phyloP scores from a whole-genome alignment of 306 rosid species.

The Gillenia trifoliata region DNA sequence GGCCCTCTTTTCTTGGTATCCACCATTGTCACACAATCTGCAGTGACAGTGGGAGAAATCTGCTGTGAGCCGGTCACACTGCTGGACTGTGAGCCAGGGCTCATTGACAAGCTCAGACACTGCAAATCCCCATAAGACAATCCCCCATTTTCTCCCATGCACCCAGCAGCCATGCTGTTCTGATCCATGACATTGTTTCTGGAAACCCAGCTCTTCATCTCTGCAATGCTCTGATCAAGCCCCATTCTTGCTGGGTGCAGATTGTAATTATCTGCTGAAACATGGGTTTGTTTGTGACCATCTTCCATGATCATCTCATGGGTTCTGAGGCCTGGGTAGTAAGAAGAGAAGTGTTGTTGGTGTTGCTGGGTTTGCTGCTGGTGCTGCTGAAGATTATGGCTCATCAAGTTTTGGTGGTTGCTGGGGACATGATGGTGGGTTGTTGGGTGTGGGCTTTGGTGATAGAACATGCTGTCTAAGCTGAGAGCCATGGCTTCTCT shows the following conservation, averaged over 20 bases:
- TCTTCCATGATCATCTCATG: conserved; percentile 39
- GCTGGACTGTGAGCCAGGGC: conserved; percentile 83
- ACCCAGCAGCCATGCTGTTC: conserved; percentile 34
- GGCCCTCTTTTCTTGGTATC: conserved; percentile 76
- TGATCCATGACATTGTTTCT: conserved; percentile 35
- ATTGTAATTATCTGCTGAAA: conserved; percentile 27
- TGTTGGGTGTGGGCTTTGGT: conserved; percentile 21
- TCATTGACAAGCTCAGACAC: conserved; percentile 72
- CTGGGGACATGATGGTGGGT: conserved; percentile 24
- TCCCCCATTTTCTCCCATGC: conserved; percentile 48
- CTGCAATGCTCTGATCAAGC: conserved; percentile 27
- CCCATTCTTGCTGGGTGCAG: conserved; percentile 35
- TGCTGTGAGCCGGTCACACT: conserved; percentile 60
- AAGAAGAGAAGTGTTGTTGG: conserved; percentile 7
- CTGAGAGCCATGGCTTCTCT: conserved; percentile 66
- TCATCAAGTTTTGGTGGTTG: conserved; percentile 32
- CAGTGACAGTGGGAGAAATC: conserved; percentile 34
- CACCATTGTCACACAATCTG: conserved; percentile 44
- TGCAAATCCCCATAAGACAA: conserved; percentile 64
- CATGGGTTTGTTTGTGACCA: conserved; percentile 32
- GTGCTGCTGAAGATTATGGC: conserved; percentile 28
- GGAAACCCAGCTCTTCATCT: conserved; percentile 51
- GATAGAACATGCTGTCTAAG: conserved; percentile 54
- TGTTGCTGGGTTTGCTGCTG: conserved; percentile 29
- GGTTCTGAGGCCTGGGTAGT: conserved; percentile 31